Conservation (phyloP, 768 basidiomycete species). For the Tephrocybe rancida region DNA sequence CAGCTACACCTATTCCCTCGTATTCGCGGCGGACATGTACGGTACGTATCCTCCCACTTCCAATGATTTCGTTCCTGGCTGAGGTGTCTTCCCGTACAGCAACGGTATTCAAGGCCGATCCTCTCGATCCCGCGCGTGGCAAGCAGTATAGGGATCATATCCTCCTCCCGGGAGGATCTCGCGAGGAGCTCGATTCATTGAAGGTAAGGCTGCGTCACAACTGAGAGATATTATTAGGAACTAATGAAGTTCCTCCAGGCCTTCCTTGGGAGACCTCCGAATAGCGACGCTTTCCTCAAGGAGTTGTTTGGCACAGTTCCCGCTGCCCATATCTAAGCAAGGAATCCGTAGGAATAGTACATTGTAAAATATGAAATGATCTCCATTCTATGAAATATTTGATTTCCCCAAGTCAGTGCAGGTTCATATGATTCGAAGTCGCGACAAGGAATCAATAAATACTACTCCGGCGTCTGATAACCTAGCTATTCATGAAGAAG, state of each 20-base stretch:
- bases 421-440: too few species aligned
- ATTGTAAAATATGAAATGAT: too few species aligned
- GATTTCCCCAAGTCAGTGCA: too few species aligned
- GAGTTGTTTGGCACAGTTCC: constrained; percentile 57
- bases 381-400: too few species aligned
- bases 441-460: too few species aligned
- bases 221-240: neutral
- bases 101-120: constrained; percentile 81
- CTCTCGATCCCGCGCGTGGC: constrained; percentile 69
- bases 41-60: too few species aligned
- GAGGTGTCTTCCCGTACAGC: constrained; percentile 34
- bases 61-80: too few species aligned
- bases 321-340: constrained; percentile 15
- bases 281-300: constrained; percentile 73
- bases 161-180: constrained; percentile 70
- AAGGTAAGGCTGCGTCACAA: constrained; percentile 44
- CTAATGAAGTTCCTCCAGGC: constrained; percentile 52
- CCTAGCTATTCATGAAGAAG: too few species aligned
- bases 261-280: constrained; percentile 77
- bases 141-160: constrained; percentile 76
- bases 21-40: constrained; percentile 64
- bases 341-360: too few species aligned
- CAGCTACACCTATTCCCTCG: constrained; percentile 76
- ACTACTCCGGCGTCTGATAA: too few species aligned
- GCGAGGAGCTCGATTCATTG: constrained; percentile 79